Percentiles rank a stretch among this genome's conserved stretches.
Evolutionary conservation across 495 filamentous ascomycete genomes (phyloP).

Genomic region (Jackrogersella multiformis): DNA sequence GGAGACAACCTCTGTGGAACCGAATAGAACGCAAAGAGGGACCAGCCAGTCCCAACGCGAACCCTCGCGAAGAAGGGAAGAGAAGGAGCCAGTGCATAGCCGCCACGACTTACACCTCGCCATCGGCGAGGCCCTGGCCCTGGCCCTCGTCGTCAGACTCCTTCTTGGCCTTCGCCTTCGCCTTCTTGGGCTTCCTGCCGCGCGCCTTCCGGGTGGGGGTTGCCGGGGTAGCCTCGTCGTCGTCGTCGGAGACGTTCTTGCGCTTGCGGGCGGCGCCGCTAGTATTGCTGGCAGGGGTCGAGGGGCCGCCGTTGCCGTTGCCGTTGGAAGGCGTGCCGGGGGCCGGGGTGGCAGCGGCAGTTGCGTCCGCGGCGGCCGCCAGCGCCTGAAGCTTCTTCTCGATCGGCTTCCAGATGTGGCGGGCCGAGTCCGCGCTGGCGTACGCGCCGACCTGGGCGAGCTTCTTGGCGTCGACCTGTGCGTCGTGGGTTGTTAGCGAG

Average conservation of each 20-base stretch:
- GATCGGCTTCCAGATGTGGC: constrained; percentile 29
- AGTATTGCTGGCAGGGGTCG: background rate
- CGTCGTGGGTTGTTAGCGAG: background rate
- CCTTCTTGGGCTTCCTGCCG: background rate
- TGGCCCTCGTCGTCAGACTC: background rate
- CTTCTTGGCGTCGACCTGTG: constrained; percentile 29
- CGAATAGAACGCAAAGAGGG: background rate
- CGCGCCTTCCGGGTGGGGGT: constrained; percentile 24
- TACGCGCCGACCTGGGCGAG: constrained; percentile 18
- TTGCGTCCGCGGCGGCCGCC: background rate
- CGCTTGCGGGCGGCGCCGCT: constrained; percentile 7
- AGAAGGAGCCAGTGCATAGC: background rate
- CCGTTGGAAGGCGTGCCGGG: background rate
- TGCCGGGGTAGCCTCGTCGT: background rate
- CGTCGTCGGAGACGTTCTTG: constrained; percentile 8
- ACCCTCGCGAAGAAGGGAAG: background rate
- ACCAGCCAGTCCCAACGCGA: background rate
- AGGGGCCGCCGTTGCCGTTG: too few relatives aligned
- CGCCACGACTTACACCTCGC: constrained; percentile 14
- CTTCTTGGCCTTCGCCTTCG: background rate
- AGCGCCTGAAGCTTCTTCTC: constrained; percentile 21
- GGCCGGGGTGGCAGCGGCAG: background rate
- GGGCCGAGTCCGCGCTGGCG: constrained; percentile 29
- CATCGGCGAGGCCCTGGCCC: background rate
- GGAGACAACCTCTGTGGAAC: too few relatives aligned